phyloP scores from a whole-genome alignment of 495 filamentous ascomycete species.

The Trichoderma orchidacearum region DNA sequence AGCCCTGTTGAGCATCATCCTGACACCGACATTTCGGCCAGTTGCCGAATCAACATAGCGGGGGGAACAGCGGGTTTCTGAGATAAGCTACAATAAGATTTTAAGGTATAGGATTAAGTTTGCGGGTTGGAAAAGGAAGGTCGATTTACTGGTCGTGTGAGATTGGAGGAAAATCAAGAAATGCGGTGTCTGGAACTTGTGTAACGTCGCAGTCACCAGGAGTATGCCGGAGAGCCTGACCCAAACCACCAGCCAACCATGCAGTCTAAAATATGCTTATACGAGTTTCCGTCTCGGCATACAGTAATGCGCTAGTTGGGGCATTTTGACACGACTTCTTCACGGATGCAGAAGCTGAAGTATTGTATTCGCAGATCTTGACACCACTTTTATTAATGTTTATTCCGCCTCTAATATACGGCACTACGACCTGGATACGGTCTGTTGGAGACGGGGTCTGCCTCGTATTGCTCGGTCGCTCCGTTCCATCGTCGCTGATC shows the following conservation, averaged over 20 bases:
- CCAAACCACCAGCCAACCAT: background rate
- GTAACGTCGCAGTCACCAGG: background rate
- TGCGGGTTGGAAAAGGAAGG: background rate
- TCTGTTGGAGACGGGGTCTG: background rate
- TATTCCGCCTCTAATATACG: no score
- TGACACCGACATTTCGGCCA: background rate
- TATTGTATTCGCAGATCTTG: background rate
- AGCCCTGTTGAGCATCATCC: background rate
- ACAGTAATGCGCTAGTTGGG: background rate
- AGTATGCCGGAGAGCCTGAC: background rate
- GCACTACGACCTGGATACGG: slow-evolving; percentile 6
- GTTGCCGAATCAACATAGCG: background rate
- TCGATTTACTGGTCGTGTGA: background rate
- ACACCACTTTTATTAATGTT: background rate
- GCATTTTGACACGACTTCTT: background rate
- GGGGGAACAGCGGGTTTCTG: background rate
- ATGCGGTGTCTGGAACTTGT: background rate
- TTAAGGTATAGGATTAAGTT: background rate
- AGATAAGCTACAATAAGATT: background rate
- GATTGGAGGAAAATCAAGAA: background rate
- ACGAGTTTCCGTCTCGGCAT: background rate
- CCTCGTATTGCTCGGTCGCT: no score
- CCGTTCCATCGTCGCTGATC: no score
- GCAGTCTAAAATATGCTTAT: background rate
- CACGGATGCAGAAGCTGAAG: background rate